Evolutionary conservation across 345 rosid species (phyloP), one percentile per base, ranked within the genome.

Genomic region (Gossypium stocksii): DNA sequence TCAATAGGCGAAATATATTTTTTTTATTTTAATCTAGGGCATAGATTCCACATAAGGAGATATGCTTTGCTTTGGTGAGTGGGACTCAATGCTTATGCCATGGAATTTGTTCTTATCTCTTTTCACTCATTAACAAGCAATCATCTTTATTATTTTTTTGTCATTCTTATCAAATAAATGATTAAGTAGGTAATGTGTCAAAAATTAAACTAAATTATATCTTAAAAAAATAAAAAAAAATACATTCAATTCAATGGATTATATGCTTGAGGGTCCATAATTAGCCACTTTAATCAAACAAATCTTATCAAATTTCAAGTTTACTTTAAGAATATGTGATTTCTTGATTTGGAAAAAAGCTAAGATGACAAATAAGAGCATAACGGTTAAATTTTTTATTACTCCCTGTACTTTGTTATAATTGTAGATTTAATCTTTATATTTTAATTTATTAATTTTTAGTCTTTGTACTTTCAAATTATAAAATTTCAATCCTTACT

Each of bases 41-140:
- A 2, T 56, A 56, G 20, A 56, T 8, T 29, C 17, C 63, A 58
- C 3, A 23, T 15, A 15, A 62, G 43, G 22, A 29, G 9, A 62
- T 62, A 14, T 62, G 10, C 45, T 63, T 56, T 63, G 45, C 12
- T 46, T 66, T 19, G 20, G 6, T 15, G n/a, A 41, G 68, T 64
- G 15, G 23, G 23, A 8, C 41, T 34, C 41, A 5, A 4, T 34
- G 41, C 7, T 34, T 5, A 34, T 34, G 15, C 27, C 25, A 19
- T 53, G 27, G 60, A 48, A 67, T 67, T 67, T 67, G 54, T 67
- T 9, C 69, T 41, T 41, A 64, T 64, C 69, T 17, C 41, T 5
- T 64, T 38, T 2, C 68, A 38, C 68, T 17, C 68, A 41, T 41
- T 41, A 41, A 41, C 48, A 64, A 64, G 46, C 23, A 64, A 64